These are phyloP conservation scores for Vigna hirtella DNA, from an alignment of 306 rosid species.

Conservation along the genomic window DNA sequence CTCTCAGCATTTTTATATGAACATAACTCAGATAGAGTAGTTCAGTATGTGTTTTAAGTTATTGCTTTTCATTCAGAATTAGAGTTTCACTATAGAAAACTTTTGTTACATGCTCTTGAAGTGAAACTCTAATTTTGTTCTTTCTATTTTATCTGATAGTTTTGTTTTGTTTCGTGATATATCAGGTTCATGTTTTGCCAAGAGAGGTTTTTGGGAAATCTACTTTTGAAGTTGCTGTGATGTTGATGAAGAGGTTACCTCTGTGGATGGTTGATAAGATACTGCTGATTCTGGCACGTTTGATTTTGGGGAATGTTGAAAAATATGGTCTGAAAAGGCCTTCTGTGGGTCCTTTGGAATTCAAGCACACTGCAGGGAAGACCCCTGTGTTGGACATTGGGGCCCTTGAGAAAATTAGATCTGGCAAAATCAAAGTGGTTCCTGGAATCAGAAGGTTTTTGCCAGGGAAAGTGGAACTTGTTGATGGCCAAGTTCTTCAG, in stretches of 20 bases:
- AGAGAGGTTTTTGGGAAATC: conserved; percentile 82
- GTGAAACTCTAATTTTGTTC: background rate
- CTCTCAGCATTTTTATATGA: background rate
- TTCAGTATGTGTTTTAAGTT: background rate
- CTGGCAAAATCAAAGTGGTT: conserved; percentile 81
- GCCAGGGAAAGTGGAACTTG: conserved; percentile 69
- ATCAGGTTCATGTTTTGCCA: conserved; percentile 85
- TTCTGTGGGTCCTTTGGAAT: conserved; percentile 72
- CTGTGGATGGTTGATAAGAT: conserved; percentile 82
- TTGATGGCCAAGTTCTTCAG: conserved; percentile 64
- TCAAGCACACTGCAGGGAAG: conserved; percentile 78
- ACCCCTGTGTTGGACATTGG: conserved; percentile 95
- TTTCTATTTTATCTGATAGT: no score
- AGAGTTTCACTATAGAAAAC: background rate
- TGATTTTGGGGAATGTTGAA: conserved; percentile 72
- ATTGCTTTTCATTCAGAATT: background rate
- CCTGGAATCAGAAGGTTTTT: conserved; percentile 79
- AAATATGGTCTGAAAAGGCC: conserved; percentile 81
- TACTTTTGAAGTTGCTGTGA: conserved; percentile 72
- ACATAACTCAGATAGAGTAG: background rate
- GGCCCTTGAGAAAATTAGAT: conserved; percentile 72
- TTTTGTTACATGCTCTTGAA: background rate
- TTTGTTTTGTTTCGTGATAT: background rate
- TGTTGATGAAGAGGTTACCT: conserved; percentile 72
- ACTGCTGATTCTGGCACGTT: conserved; percentile 58